Evolutionary conservation across 768 basidiomycete genomes (phyloP).

Genomic region (Peribolospora kevripleyi): DNA sequence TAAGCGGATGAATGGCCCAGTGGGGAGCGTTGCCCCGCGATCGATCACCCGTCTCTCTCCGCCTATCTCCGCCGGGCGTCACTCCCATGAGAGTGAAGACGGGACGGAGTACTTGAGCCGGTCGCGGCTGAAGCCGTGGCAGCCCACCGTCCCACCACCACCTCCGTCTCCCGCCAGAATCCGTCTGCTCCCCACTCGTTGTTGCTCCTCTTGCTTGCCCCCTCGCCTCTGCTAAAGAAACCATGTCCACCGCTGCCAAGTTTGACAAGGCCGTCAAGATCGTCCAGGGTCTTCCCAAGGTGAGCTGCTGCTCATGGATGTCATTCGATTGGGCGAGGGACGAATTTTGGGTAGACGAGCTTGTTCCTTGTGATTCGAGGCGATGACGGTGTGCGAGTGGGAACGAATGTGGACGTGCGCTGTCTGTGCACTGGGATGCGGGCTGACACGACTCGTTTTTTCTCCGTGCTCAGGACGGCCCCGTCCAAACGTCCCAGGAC

Average conservation of each 20-base stretch:
- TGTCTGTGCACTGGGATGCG: neutral
- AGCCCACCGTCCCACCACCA: too few relatives aligned
- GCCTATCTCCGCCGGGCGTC: too few relatives aligned
- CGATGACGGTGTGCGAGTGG: neutral
- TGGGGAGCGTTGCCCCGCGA: too few relatives aligned
- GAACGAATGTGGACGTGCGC: neutral
- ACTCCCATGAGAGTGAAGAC: too few relatives aligned
- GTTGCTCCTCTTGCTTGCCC: neutral
- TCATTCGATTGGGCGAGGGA: too few relatives aligned
- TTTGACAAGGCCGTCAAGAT: constrained; percentile 52
- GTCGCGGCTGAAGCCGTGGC: too few relatives aligned
- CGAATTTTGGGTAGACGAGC: neutral
- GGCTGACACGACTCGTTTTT: constrained; percentile 17
- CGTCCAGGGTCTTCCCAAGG: constrained; percentile 14
- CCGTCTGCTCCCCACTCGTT: neutral
- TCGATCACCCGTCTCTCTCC: too few relatives aligned
- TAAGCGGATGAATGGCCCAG: too few relatives aligned
- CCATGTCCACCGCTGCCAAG: constrained; percentile 27
- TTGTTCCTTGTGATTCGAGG: neutral
- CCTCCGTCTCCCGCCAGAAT: constrained; percentile 9
- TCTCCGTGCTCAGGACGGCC: constrained; percentile 33
- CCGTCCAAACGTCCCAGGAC: constrained; percentile 44
- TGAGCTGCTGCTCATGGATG: neutral
- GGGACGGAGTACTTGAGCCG: too few relatives aligned
- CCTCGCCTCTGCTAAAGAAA: neutral